Conservation (phyloP, 2,329 filamentous ascomycete genomes). For the Triangularia verruculosa region DNA sequence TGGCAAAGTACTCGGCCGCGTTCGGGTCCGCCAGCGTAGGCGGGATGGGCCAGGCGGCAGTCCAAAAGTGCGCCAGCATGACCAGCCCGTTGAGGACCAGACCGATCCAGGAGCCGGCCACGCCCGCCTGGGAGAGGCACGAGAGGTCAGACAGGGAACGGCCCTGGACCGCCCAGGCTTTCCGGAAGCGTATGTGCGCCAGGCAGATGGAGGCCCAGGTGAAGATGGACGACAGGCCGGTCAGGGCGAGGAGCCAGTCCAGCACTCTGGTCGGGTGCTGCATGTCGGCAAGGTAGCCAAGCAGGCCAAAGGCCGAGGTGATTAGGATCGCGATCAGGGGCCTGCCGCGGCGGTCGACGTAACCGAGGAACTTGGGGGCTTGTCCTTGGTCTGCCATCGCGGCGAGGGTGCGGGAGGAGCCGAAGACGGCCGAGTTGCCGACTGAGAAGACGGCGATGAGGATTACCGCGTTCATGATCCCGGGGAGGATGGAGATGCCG, state of each 20-base stretch:
- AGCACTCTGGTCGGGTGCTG: conserved; percentile 61
- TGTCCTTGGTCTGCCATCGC: conserved; percentile 86
- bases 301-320: conserved; percentile 65
- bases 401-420: conserved; percentile 83
- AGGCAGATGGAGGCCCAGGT: conserved; percentile 84
- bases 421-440: conserved; percentile 88
- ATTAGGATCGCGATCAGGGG: conserved; percentile 70
- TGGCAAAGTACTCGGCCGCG: conserved; percentile 39
- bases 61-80: conserved; percentile 83
- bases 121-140: conserved; percentile 75
- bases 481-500: conserved; percentile 75
- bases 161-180: conserved; percentile 69
- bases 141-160: conserved; percentile 74
- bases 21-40: conserved; percentile 36
- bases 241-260: conserved; percentile 75
- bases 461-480: conserved; percentile 93
- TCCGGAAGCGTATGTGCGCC: conserved; percentile 88
- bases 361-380: conserved; percentile 72
- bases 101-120: conserved; percentile 77
- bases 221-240: conserved; percentile 70
- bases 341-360: conserved; percentile 79
- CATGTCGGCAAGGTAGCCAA: conserved; percentile 73
- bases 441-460: conserved; percentile 87
- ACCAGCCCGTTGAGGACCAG: conserved; percentile 72
- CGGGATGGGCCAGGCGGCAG: conserved; percentile 72